phyloP scores from a whole-genome alignment of 1,139 yeast species.

The Candida sanyaensis region DNA sequence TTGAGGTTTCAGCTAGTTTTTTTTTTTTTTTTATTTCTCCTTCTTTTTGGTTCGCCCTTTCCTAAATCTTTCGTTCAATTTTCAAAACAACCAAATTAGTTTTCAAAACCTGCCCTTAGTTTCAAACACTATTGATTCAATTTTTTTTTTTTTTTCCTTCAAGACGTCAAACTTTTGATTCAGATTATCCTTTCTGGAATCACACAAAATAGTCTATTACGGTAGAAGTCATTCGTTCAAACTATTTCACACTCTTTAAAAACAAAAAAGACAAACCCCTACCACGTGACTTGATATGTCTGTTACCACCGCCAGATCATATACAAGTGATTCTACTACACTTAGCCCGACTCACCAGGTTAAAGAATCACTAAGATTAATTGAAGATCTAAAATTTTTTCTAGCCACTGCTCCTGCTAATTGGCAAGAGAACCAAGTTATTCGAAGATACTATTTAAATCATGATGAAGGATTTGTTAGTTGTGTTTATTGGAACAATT shows the following conservation, averaged over 20 bases:
- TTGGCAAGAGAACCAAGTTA: slow-evolving; percentile 89
- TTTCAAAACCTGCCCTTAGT: neutral
- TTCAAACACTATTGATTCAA: neutral
- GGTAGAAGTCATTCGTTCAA: no score
- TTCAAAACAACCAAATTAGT: no score
- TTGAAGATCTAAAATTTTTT: slow-evolving; percentile 80
- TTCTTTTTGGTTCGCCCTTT: neutral
- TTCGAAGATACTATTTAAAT: slow-evolving; percentile 80
- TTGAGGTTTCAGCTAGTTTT: neutral
- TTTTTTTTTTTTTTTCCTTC: neutral
- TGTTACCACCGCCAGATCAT: slow-evolving; percentile 1
- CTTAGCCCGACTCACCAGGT: slow-evolving; percentile 19
- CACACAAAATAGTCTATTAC: no score
- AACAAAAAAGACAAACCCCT: neutral
- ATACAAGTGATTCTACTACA: neutral
- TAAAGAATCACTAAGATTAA: slow-evolving; percentile 58
- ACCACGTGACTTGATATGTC: neutral
- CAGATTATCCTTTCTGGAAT: neutral
- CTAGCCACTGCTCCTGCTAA: slow-evolving; percentile 92
- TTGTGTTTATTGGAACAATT: slow-evolving; percentile 90
- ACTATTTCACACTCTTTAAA: neutral
- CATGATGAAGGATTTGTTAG: slow-evolving; percentile 89
- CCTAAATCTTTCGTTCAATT: no score
- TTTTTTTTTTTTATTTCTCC: neutral
- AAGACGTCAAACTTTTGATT: neutral